Evolutionary conservation across 805 yeast genomes (phyloP).

Genomic region (Dipodascopsis tothii): DNA sequence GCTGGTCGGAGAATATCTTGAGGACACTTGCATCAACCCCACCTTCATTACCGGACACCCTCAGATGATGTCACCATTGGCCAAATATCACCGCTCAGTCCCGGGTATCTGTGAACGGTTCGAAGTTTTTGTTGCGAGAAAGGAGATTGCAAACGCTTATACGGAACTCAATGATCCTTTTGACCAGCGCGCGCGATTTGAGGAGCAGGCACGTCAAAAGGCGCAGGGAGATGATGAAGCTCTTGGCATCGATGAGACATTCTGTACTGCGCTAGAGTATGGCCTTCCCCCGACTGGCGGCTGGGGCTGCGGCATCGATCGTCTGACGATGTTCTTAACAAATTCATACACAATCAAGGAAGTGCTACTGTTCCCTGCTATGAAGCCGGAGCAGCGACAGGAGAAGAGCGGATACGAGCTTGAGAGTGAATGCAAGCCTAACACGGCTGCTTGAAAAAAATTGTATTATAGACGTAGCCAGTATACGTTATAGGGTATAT

Average conservation of each 20-base stretch:
- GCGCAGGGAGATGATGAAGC: conserved; percentile 99
- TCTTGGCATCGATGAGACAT: conserved; percentile 89
- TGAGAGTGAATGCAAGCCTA: no score
- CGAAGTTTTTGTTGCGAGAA: conserved; percentile 96
- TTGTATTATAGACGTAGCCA: no score
- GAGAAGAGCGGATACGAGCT: no score
- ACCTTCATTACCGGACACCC: conserved; percentile 98
- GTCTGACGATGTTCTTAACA: conserved; percentile 96
- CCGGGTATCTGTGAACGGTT: conserved; percentile 97
- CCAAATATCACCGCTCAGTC: conserved; percentile 83
- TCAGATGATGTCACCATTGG: conserved; percentile 99
- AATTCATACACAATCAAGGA: conserved; percentile 95
- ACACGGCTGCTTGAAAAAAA: no score
- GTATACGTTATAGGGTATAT: no score
- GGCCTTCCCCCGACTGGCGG: conserved; percentile 99
- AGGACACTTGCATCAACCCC: conserved; percentile 91
- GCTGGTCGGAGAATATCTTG: conserved; percentile 84
- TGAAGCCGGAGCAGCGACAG: conserved; percentile 68
- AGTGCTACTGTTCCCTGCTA: conserved; percentile 94
- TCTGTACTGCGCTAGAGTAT: conserved; percentile 95
- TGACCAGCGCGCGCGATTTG: conserved; percentile 94
- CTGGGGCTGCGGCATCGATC: conserved; percentile 99
- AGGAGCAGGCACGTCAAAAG: conserved; percentile 98
- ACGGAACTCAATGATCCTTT: conserved; percentile 98
- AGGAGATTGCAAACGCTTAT: conserved; percentile 96